phyloP scores from a whole-genome alignment of 1,284 basidiomycete species.

The Cryptococcus neoformans region DNA sequence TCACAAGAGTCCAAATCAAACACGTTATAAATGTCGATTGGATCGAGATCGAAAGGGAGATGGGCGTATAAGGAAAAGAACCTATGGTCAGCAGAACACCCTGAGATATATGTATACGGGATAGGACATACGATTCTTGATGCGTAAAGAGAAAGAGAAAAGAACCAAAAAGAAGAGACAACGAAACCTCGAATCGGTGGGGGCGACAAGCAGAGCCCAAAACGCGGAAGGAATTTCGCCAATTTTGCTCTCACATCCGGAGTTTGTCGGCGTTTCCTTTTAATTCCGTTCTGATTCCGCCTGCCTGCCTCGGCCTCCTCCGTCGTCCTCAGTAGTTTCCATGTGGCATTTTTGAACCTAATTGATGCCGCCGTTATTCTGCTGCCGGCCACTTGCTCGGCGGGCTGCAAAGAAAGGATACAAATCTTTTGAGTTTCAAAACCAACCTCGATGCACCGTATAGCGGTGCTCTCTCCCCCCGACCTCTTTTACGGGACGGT shows the following conservation, averaged over 20 bases:
- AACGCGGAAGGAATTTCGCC: background rate
- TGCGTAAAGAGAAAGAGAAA: conserved; percentile 9
- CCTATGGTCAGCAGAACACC: background rate
- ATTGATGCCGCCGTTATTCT: no score
- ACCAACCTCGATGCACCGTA: conserved; percentile 27
- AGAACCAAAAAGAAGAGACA: background rate
- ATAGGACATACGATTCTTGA: conserved; percentile 16
- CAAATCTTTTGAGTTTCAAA: conserved; percentile 1
- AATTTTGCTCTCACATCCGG: background rate
- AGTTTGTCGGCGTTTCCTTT: background rate
- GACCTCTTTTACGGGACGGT: conserved; percentile 8
- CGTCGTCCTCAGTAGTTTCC: background rate
- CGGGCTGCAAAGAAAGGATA: background rate
- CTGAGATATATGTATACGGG: background rate
- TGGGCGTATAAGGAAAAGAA: background rate
- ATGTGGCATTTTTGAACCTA: background rate
- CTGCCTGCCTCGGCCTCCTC: background rate
- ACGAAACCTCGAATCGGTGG: conserved; percentile 10
- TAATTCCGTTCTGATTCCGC: background rate
- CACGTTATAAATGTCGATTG: no score
- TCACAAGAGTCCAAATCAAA: background rate
- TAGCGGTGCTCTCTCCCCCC: conserved; percentile 21
- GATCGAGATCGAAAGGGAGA: background rate
- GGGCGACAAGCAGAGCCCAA: background rate
- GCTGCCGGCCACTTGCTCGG: no score